Conservation (phyloP, 2,329 filamentous ascomycete genomes). For the Arthrobotrys pseudoclavata region DNA sequence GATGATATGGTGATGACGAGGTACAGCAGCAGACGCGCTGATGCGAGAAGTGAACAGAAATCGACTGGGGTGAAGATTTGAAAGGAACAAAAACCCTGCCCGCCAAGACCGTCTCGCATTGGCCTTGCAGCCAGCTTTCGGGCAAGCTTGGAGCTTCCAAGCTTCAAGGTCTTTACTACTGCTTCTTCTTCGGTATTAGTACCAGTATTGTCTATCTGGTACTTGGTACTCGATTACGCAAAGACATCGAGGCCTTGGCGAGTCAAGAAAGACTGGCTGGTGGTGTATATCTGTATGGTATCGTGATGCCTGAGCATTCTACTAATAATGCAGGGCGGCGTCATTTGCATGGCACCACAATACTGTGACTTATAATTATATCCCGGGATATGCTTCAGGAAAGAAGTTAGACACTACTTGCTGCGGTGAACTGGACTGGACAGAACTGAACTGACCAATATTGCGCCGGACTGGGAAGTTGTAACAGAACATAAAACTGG, state of each 20-base stretch:
- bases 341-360: constrained; percentile 15
- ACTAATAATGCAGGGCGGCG: background rate
- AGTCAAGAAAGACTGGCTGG: no score
- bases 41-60: background rate
- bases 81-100: constrained; percentile 19
- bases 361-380: background rate
- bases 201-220: no score
- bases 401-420: no score
- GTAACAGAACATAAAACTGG: constrained; percentile 17
- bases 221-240: background rate
- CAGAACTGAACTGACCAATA: background rate
- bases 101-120: constrained; percentile 22
- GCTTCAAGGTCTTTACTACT: no score
- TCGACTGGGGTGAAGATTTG: no score
- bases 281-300: no score
- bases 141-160: background rate
- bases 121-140: constrained; percentile 1
- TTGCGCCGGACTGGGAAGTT: constrained; percentile 4
- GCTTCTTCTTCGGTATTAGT: background rate
- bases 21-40: background rate
- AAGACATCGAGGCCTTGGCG: no score
- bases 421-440: constrained; percentile 2
- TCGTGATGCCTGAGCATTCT: no score
- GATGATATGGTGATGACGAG: background rate
- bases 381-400: background rate